Evolutionary conservation across 2,329 filamentous ascomycete species (phyloP).

Genomic region (Aureobasidium sp.): DNA sequence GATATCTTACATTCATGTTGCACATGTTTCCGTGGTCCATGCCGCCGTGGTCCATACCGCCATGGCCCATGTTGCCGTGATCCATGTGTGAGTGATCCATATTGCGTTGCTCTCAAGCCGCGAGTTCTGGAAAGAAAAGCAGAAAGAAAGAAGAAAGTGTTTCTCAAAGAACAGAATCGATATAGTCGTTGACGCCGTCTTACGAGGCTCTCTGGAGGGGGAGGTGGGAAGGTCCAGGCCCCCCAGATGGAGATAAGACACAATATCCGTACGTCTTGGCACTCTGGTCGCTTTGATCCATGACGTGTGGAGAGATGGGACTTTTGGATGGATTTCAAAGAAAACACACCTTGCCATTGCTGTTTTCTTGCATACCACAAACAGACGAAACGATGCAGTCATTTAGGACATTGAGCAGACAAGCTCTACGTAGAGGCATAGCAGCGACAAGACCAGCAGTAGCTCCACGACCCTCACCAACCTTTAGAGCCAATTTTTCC

Average conservation of each 20-base stretch:
- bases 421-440: not conserved
- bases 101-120: not conserved
- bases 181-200: too few species aligned
- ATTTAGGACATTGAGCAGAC: slow-evolving; percentile 6
- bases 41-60: slow-evolving; percentile 40
- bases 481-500: not conserved
- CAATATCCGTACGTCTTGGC: too few species aligned
- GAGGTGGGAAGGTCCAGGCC: too few species aligned
- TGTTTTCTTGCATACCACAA: not conserved
- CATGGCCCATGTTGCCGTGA: slow-evolving; percentile 20
- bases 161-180: slow-evolving; percentile 11
- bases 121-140: not conserved
- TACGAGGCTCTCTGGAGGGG: too few species aligned
- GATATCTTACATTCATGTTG: slow-evolving; percentile 74
- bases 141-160: not conserved
- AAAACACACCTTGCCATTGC: not conserved
- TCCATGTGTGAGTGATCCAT: slow-evolving; percentile 18
- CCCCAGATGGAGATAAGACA: too few species aligned
- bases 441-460: not conserved
- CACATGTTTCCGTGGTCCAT: slow-evolving; percentile 57
- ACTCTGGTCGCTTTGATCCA: too few species aligned
- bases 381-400: not conserved
- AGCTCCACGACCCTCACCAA: not conserved
- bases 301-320: too few species aligned
- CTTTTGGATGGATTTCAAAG: too few species aligned